These are phyloP conservation scores for Phanerodontia chrysosporium DNA, from an alignment of 768 basidiomycete genomes.

Conservation along the genomic window DNA sequence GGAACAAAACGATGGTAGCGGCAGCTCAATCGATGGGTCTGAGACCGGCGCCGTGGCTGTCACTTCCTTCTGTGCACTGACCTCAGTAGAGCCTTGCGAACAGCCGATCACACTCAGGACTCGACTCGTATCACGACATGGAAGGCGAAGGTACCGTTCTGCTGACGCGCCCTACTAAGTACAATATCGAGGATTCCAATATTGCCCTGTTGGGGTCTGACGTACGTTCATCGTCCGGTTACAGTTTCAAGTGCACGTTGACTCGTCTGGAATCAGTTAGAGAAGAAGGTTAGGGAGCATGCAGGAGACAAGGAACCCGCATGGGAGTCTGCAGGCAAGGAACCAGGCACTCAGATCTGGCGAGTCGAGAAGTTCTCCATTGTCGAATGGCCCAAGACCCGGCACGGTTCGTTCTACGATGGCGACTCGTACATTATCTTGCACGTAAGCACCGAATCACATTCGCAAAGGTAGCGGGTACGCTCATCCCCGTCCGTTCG, in stretches of 20 bases:
- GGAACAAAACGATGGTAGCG: too few relatives aligned
- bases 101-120: too few relatives aligned
- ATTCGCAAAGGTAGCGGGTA: not conserved
- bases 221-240: slow-evolving; percentile 29
- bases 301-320: slow-evolving; percentile 47
- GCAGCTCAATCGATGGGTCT: too few relatives aligned
- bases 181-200: slow-evolving; percentile 60
- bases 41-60: too few relatives aligned
- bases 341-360: slow-evolving; percentile 50
- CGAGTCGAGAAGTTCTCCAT: slow-evolving; percentile 54
- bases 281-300: slow-evolving; percentile 51
- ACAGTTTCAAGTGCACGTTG: not conserved
- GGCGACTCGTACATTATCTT: slow-evolving; percentile 67
- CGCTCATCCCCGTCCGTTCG: not conserved
- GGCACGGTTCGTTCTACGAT: slow-evolving; percentile 53
- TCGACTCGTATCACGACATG: too few relatives aligned
- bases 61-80: too few relatives aligned
- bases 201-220: slow-evolving; percentile 61
- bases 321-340: slow-evolving; percentile 45
- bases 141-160: slow-evolving; percentile 1
- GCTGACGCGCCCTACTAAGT: slow-evolving; percentile 41
- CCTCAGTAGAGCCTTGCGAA: too few relatives aligned
- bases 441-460: slow-evolving; percentile 35
- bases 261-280: slow-evolving; percentile 35
- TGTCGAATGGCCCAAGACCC: slow-evolving; percentile 48